Evolutionary conservation across 257 asterid species (phyloP).

Genomic region (Fraxinus americana): DNA sequence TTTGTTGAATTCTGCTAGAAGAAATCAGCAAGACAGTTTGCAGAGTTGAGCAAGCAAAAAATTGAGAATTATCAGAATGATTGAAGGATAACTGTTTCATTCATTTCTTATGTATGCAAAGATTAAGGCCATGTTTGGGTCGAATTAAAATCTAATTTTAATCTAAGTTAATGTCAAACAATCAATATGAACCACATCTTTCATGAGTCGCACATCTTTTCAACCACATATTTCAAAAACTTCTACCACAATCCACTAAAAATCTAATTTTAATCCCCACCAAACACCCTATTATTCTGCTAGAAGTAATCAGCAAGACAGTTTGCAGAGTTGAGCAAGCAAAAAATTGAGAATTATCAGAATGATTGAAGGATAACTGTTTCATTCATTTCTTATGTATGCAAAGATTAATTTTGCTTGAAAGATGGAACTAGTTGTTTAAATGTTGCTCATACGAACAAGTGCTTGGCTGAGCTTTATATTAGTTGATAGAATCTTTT

Average conservation of each 20-base stretch:
- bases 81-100: background rate
- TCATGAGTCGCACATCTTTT: no score
- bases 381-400: background rate
- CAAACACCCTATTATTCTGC: no score
- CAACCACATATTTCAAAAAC: no score
- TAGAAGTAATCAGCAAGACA: no score
- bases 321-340: background rate
- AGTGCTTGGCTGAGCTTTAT: background rate
- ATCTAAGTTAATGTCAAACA: no score
- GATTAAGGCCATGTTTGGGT: no score
- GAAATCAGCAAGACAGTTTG: background rate
- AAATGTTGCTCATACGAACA: background rate
- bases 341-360: background rate
- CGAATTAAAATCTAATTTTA: no score
- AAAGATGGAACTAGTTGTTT: background rate
- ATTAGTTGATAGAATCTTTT: background rate
- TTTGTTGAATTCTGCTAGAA: background rate
- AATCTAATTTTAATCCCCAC: no score
- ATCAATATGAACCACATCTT: no score
- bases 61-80: background rate
- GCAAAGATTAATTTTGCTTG: background rate
- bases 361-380: background rate
- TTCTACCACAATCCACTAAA: no score
- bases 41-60: background rate
- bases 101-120: background rate